A percentile compares a stretch with the other conserved stretches of the same genome.
Evolutionary conservation across 1,139 yeast genomes (phyloP).

Genomic region (Yamadazyma siamensis): DNA sequence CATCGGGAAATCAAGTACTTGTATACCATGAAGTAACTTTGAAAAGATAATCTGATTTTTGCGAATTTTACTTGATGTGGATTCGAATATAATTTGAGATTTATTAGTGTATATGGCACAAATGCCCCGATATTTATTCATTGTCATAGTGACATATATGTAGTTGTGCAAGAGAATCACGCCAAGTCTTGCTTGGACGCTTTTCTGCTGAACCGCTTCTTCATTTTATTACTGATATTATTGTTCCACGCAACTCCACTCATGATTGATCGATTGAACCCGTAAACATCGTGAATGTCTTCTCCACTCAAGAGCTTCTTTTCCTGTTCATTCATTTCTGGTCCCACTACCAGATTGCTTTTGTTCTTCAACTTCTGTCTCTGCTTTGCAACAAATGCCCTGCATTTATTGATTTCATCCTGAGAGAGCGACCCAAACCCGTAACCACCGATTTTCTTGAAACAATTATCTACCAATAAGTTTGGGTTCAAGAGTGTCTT

Average conservation of each 20-base stretch:
- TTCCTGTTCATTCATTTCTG: conserved; percentile 42
- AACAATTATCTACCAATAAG: conserved; percentile 66
- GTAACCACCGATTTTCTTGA: conserved; percentile 66
- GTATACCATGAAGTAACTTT: too few species aligned
- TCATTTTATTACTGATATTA: conserved; percentile 49
- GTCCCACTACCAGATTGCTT: conserved; percentile 25
- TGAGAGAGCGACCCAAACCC: conserved; percentile 73
- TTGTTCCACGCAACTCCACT: conserved; percentile 59
- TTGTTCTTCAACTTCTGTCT: conserved; percentile 44
- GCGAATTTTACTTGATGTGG: background rate
- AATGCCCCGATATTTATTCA: too few species aligned
- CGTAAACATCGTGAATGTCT: conserved; percentile 45
- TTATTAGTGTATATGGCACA: too few species aligned
- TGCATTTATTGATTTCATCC: conserved; percentile 73
- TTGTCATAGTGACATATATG: too few species aligned
- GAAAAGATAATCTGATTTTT: background rate
- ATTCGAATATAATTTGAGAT: background rate
- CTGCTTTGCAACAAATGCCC: conserved; percentile 70
- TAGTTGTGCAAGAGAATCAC: too few species aligned
- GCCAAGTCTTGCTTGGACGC: conserved; percentile 9
- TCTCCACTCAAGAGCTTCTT: conserved; percentile 30
- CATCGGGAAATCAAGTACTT: conserved; percentile 37
- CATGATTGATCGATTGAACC: conserved; percentile 50
- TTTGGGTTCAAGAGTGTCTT: conserved; percentile 70
- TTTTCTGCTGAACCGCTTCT: conserved; percentile 34